Conservation (phyloP, 768 basidiomycete genomes). For the Phlebiopsis gigantea region DNA sequence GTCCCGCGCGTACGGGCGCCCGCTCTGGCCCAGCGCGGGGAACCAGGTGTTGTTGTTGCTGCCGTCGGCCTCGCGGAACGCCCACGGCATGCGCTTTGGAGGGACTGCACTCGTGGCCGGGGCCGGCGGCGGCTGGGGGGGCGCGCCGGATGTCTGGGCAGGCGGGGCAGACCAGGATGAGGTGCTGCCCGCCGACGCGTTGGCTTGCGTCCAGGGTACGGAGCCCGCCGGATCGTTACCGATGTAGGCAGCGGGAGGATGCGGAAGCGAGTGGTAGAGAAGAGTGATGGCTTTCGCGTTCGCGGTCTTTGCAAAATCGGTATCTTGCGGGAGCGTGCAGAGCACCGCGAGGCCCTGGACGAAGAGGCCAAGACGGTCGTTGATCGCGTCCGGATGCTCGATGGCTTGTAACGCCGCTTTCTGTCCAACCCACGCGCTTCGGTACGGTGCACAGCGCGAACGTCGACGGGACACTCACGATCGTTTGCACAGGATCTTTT, state of each 20-base stretch:
- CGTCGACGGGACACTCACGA: constrained; percentile 6
- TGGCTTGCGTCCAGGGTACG: not conserved
- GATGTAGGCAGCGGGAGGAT: constrained; percentile 25
- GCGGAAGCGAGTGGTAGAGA: constrained; percentile 27
- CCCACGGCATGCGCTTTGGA: constrained; percentile 14
- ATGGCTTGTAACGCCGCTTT: constrained; percentile 11
- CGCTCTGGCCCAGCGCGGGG: constrained; percentile 45
- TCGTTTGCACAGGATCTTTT: constrained; percentile 10
- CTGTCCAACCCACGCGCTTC: not conserved
- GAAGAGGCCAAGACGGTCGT: constrained; percentile 35
- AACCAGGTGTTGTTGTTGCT: constrained; percentile 41
- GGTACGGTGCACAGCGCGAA: not conserved
- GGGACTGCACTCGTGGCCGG: too few relatives aligned
- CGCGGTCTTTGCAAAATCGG: constrained; percentile 2
- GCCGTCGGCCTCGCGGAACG: constrained; percentile 45
- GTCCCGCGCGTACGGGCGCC: constrained; percentile 47
- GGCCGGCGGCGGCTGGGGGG: too few relatives aligned
- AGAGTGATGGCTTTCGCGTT: constrained; percentile 17
- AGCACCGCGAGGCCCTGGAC: constrained; percentile 15
- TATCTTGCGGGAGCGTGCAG: constrained; percentile 10
- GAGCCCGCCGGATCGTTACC: constrained; percentile 6
- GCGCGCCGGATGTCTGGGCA: not conserved
- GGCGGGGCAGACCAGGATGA: not conserved
- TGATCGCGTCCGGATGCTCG: constrained; percentile 27
- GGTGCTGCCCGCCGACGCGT: constrained; percentile 1